Conservation (phyloP, 768 basidiomycete genomes). For the Aureoboletus auriporus region DNA sequence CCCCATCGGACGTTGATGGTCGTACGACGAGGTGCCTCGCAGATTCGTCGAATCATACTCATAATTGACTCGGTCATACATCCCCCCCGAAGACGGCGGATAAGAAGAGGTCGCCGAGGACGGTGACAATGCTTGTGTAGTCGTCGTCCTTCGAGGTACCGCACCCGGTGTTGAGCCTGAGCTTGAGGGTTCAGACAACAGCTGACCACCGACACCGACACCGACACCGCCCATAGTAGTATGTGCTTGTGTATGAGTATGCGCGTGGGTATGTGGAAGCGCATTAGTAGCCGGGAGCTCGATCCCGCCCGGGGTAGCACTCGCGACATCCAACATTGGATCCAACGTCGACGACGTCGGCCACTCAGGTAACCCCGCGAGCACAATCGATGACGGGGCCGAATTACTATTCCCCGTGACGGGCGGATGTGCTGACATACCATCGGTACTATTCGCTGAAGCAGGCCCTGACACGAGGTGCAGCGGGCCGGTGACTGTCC, state of each 20-base stretch:
- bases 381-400: conserved; percentile 16
- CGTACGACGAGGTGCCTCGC: conserved; percentile 17
- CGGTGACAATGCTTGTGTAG: conserved; percentile 12
- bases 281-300: conserved; percentile 20
- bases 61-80: conserved; percentile 22
- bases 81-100: conserved; percentile 12
- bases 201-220: conserved; percentile 15
- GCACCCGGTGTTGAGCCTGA: conserved; percentile 7
- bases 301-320: conserved; percentile 30
- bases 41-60: conserved; percentile 16
- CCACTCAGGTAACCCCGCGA: conserved; percentile 32
- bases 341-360: conserved; percentile 27
- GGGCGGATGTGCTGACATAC: conserved; percentile 18
- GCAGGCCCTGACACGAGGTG: conserved; percentile 17
- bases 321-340: conserved; percentile 31
- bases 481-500: conserved; percentile 21
- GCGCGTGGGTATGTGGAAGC: conserved; percentile 6
- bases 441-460: conserved; percentile 13
- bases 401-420: conserved; percentile 10
- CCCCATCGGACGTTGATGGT: conserved; percentile 17
- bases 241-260: conserved; percentile 10
- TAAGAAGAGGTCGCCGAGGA: conserved; percentile 15
- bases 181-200: conserved; percentile 19
- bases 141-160: conserved; percentile 9
- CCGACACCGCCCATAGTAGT: conserved; percentile 8